Conservation (phyloP, 768 basidiomycete species). For the Macrocybe gigantea region DNA sequence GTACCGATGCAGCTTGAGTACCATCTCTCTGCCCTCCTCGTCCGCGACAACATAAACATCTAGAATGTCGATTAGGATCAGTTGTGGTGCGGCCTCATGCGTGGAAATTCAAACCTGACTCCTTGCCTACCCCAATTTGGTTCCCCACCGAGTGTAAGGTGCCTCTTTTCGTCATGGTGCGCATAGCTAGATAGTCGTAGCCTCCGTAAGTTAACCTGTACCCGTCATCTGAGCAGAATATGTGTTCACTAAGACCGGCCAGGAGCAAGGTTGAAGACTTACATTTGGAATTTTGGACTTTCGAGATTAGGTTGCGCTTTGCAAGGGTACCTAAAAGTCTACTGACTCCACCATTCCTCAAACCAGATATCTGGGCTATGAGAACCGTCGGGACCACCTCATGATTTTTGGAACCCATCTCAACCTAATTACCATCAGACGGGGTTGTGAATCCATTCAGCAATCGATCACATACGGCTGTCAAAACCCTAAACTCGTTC, state of each 20-base stretch:
- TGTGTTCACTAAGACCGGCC: not conserved
- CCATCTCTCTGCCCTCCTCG: conserved; percentile 77
- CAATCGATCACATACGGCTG: conserved; percentile 54
- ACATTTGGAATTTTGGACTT: conserved; percentile 93
- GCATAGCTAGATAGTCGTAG: conserved; percentile 94
- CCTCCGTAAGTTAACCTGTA: conserved; percentile 97
- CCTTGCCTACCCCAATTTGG: conserved; percentile 98
- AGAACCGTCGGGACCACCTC: conserved; percentile 88
- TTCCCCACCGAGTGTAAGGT: conserved; percentile 90
- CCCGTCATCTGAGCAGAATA: conserved; percentile 76
- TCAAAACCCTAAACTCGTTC: conserved; percentile 94
- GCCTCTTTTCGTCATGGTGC: conserved; percentile 86
- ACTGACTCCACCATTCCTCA: conserved; percentile 89
- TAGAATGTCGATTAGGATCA: conserved; percentile 16
- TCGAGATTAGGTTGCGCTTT: conserved; percentile 85
- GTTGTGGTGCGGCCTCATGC: not conserved
- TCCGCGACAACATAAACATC: conserved; percentile 92
- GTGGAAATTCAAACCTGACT: conserved; percentile 62
- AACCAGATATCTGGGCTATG: conserved; percentile 89
- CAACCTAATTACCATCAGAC: conserved; percentile 51
- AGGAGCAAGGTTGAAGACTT: conserved; percentile 8
- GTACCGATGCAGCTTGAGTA: conserved; percentile 91
- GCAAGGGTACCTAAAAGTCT: conserved; percentile 87
- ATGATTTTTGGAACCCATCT: conserved; percentile 98
- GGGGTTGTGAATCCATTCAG: not conserved